A percentile compares a stretch with the other conserved stretches of the same genome.
These are phyloP conservation scores for Microdochium bolleyi DNA, from an alignment of 2,329 filamentous ascomycete genomes.

Conservation along the genomic window DNA sequence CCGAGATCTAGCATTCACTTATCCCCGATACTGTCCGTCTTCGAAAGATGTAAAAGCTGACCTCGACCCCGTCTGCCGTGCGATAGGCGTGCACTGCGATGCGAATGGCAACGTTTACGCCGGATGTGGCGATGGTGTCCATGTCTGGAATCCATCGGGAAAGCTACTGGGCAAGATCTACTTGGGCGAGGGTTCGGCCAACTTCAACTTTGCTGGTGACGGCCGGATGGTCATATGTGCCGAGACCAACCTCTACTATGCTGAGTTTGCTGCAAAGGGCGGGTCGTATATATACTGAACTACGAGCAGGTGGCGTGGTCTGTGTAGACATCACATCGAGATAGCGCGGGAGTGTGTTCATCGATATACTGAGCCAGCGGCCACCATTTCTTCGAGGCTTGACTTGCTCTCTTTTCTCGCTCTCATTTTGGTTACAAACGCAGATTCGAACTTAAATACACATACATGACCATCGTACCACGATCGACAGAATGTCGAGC, in stretches of 20 bases:
- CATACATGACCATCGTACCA: too few species aligned
- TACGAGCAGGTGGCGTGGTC: too few species aligned
- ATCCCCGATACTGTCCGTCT: not conserved
- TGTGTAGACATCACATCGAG: too few species aligned
- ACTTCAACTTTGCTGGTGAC: conserved; percentile 39
- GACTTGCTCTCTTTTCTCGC: too few species aligned
- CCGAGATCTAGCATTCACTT: too few species aligned
- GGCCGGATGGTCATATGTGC: conserved; percentile 32
- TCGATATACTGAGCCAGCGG: too few species aligned
- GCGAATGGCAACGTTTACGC: conserved; percentile 46
- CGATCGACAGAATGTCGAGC: too few species aligned
- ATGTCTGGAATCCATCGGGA: conserved; percentile 39
- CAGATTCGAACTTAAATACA: too few species aligned
- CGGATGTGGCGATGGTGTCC: conserved; percentile 41
- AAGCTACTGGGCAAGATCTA: conserved; percentile 50
- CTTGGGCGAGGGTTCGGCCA: conserved; percentile 33
- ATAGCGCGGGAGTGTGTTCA: too few species aligned
- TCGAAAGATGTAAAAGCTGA: not conserved
- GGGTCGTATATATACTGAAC: conserved; percentile 8
- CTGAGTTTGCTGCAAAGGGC: conserved; percentile 19
- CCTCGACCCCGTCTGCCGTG: not conserved
- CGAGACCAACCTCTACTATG: conserved; percentile 31
- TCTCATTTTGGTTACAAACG: too few species aligned
- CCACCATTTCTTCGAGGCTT: too few species aligned
- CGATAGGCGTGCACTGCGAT: conserved; percentile 44